Evolutionary conservation across 2,329 filamentous ascomycete species (phyloP), one percentile per base, ranked within the genome.

Genomic region (Aspergillus costaricaensis): DNA sequence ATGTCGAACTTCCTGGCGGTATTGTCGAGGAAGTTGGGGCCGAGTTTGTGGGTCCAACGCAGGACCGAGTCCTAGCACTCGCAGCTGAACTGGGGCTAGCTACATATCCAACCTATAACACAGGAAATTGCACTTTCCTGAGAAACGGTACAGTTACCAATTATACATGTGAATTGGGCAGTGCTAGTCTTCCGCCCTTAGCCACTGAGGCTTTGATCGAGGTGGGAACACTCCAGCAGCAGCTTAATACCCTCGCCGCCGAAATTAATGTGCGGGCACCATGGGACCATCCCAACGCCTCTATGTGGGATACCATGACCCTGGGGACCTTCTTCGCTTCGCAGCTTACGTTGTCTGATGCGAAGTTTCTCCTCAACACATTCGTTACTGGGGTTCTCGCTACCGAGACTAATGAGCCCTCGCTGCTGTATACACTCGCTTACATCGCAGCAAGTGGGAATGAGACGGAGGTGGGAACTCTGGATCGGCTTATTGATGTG

Each of bases 21-120:
- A 56, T 58, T 5, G 54, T 63, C 6, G 65, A 62, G n/a, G 71
- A 73, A 36, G 59, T 69, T 9, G 71, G 70, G 6, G 71, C 64
- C 8, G 67, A 63, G 7, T 73, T 69, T 10, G 57, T 72, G 2
- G 69, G 68, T 23, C 70, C 65, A 43, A 70, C 67, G 5, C 66
- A 72, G 47, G 63, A 70, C 23, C 61, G 58, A 8, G 63, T 70
- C 1, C 51, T 69, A 0, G 62, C 62, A 15, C 59, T 72, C 9
- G 62, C 65, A 30, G 23, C 43, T 1, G 60, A 67, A 4, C 68
- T 71, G 7, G 58, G 57, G 9, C 48, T 71, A 2, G 27, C 61
- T 12, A 65, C 63, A 1, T 69, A 64, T 43, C 52, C 19, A 4
- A 58, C 55, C 12, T 58, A 52, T 25, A 44, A 52, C 36, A 17